Evolutionary conservation across 1,284 basidiomycete species (phyloP).

Genomic region (Singerocomus inundabilis): DNA sequence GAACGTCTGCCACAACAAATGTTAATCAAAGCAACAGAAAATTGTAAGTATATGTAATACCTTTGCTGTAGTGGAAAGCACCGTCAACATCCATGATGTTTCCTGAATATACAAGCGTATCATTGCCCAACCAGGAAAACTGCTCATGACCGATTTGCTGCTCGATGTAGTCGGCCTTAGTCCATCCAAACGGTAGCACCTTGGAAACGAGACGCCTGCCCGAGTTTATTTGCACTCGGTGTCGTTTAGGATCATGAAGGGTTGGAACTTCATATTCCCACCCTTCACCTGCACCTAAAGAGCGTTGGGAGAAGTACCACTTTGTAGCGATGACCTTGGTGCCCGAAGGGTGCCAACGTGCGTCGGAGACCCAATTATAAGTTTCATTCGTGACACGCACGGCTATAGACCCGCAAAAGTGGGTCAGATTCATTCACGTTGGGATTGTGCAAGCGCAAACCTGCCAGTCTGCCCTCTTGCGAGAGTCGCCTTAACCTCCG

Average conservation of each 20-base stretch:
- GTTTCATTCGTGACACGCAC: slow-evolving; percentile 71
- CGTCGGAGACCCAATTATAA: slow-evolving; percentile 63
- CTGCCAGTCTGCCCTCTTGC: slow-evolving; percentile 56
- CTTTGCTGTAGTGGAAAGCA: slow-evolving; percentile 62
- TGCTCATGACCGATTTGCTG: slow-evolving; percentile 75
- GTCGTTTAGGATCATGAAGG: slow-evolving; percentile 21
- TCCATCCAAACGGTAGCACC: slow-evolving; percentile 59
- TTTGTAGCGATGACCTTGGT: slow-evolving; percentile 64
- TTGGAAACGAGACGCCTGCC: slow-evolving; percentile 57
- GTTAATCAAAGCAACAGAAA: neutral
- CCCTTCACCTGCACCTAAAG: slow-evolving; percentile 67
- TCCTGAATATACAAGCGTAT: slow-evolving; percentile 62
- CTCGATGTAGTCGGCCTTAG: slow-evolving; percentile 52
- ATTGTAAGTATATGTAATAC: slow-evolving; percentile 31
- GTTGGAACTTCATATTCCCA: slow-evolving; percentile 60
- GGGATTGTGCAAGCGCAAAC: slow-evolving; percentile 35
- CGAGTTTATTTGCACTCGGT: slow-evolving; percentile 42
- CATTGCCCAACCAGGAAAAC: slow-evolving; percentile 57
- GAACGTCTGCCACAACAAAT: slow-evolving; percentile 48
- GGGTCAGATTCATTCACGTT: slow-evolving; percentile 1
- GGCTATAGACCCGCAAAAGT: slow-evolving; percentile 36
- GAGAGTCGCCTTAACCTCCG: slow-evolving; percentile 49
- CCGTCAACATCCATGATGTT: slow-evolving; percentile 55
- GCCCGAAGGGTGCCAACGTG: slow-evolving; percentile 67
- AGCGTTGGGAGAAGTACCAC: slow-evolving; percentile 64